Evolutionary conservation across 495 filamentous ascomycete species (phyloP).

Genomic region (Penicillium alfredii): DNA sequence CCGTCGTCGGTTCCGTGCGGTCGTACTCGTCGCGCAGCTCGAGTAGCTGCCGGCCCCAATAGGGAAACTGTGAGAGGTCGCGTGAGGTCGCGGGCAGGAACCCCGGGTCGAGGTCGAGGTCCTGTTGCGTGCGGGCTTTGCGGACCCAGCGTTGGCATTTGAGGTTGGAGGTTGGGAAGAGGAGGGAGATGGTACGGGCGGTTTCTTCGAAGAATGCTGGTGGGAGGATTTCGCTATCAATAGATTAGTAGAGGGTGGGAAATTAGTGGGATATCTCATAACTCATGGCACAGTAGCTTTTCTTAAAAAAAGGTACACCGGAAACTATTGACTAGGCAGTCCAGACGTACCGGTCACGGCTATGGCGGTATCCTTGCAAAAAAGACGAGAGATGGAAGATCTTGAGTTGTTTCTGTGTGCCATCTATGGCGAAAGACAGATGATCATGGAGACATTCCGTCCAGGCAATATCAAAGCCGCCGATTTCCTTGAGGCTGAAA

Average conservation of each 20-base stretch:
- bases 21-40: constrained; percentile 15
- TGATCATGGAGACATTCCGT: constrained; percentile 9
- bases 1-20: constrained; percentile 13
- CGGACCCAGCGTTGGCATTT: constrained; percentile 12
- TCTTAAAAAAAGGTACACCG: too few species aligned
- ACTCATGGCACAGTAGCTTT: too few species aligned
- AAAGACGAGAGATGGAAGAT: constrained; percentile 8
- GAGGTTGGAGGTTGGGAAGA: constrained; percentile 15
- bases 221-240: constrained; percentile 10
- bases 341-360: not conserved
- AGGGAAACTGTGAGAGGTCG: constrained; percentile 9
- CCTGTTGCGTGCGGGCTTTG: constrained; percentile 4
- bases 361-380: constrained; percentile 4
- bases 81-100: constrained; percentile 3
- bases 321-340: not conserved
- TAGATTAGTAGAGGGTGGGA: too few species aligned
- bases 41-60: constrained; percentile 13
- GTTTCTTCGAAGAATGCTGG: constrained; percentile 20
- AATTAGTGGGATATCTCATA: too few species aligned
- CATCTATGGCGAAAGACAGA: constrained; percentile 3
- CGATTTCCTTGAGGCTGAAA: constrained; percentile 6
- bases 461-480: constrained; percentile 12
- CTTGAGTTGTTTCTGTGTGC: constrained; percentile 3
- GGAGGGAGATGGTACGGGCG: constrained; percentile 14
- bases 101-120: constrained; percentile 10